Percentiles rank a stretch among this genome's conserved stretches.
These are phyloP conservation scores for Myriosclerotinia scirpicola DNA, from an alignment of 2,329 filamentous ascomycete genomes.

Conservation along the genomic window DNA sequence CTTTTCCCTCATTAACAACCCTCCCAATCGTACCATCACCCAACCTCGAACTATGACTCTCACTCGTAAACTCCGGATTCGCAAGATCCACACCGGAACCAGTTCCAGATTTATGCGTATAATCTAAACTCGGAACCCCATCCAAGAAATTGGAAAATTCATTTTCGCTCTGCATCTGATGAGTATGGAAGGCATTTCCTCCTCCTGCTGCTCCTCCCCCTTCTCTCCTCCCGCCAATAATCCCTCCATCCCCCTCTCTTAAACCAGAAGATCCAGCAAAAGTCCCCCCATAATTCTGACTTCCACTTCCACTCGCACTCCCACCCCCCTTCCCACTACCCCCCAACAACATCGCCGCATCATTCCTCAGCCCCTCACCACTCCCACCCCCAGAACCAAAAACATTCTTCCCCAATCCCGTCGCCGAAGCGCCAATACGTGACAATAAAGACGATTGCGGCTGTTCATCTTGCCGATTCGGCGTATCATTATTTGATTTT, in stretches of 20 bases:
- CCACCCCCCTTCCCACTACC: constrained; percentile 33
- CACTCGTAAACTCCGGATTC: too few relatives aligned
- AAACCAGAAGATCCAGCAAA: constrained; percentile 33
- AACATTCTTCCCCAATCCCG: constrained; percentile 40
- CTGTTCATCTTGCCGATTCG: neutral
- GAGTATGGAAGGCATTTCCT: too few relatives aligned
- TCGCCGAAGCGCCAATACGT: constrained; percentile 41
- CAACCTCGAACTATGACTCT: neutral
- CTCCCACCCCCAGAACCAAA: constrained; percentile 33
- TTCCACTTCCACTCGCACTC: constrained; percentile 25
- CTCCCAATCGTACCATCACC: neutral
- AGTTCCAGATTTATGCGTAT: neutral
- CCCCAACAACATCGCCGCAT: constrained; percentile 30
- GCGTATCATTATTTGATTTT: neutral
- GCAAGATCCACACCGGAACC: too few relatives aligned
- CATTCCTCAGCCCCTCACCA: constrained; percentile 30
- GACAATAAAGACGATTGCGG: constrained; percentile 32
- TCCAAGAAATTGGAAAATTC: neutral
- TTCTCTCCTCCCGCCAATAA: neutral
- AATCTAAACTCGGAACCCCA: neutral
- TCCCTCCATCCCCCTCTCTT: neutral
- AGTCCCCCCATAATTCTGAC: constrained; percentile 16
- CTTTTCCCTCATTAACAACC: too few relatives aligned
- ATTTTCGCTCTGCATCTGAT: neutral
- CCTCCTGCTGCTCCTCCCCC: too few relatives aligned